These are phyloP conservation scores for Dipodascopsis uninucleata DNA, from an alignment of 805 yeast genomes.

Conservation along the genomic window DNA sequence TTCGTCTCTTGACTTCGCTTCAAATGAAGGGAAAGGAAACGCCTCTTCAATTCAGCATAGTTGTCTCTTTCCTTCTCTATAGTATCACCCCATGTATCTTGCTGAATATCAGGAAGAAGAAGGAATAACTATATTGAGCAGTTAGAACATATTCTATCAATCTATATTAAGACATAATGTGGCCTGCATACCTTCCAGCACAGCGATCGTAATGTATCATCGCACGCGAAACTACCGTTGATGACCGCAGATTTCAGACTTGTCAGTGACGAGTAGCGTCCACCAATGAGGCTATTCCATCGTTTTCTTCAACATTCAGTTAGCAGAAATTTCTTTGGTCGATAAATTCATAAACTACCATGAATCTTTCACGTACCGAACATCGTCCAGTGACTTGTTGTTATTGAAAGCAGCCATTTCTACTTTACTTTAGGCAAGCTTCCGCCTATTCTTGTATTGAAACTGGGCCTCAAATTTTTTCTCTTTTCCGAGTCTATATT, in stretches of 20 bases:
- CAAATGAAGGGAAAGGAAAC: slow-evolving; percentile 16
- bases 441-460: no score
- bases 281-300: slow-evolving; percentile 16
- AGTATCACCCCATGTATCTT: slow-evolving; percentile 23
- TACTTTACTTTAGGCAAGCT: no score
- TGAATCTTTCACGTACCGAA: not conserved
- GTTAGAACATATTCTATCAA: not conserved
- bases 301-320: slow-evolving; percentile 1
- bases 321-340: not conserved
- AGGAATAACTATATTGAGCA: slow-evolving; percentile 12
- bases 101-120: slow-evolving; percentile 24
- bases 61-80: slow-evolving; percentile 13
- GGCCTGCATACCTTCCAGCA: slow-evolving; percentile 22
- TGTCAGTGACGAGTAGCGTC: slow-evolving; percentile 14
- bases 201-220: slow-evolving; percentile 18
- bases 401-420: no score
- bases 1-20: slow-evolving; percentile 6
- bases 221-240: slow-evolving; percentile 17
- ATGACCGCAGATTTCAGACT: slow-evolving; percentile 20
- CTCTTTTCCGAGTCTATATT: no score
- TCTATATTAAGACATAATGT: not conserved
- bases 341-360: not conserved
- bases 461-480: no score
- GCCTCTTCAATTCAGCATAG: slow-evolving; percentile 14
- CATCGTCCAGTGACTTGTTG: no score